A percentile compares a stretch with the other conserved stretches of the same genome.
phyloP scores from a whole-genome alignment of 2,329 filamentous ascomycete species.

The Venturia effusa region DNA sequence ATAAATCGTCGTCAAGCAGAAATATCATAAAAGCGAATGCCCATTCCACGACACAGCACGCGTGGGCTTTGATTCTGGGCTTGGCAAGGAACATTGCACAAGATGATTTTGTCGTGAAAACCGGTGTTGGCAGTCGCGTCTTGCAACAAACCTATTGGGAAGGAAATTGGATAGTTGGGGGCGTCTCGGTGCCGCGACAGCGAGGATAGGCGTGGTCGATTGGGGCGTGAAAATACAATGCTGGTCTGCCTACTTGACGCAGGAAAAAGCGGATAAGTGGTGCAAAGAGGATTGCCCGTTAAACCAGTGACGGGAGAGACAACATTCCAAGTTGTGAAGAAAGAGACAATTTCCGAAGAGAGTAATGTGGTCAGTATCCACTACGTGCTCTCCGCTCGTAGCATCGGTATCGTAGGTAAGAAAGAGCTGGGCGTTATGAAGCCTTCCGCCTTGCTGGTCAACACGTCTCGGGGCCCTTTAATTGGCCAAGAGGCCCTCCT shows the following conservation, averaged over 20 bases:
- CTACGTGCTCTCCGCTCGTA: constrained; percentile 59
- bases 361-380: constrained; percentile 64
- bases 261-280: constrained; percentile 60
- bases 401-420: constrained; percentile 48
- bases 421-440: constrained; percentile 57
- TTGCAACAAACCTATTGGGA: no score
- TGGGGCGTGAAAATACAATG: constrained; percentile 70
- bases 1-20: neutral
- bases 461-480: constrained; percentile 58
- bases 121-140: no score
- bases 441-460: constrained; percentile 50
- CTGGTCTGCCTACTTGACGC: constrained; percentile 71
- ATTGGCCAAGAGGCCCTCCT: constrained; percentile 54
- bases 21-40: neutral
- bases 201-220: no score
- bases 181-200: no score
- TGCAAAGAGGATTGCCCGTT: constrained; percentile 48
- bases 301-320: constrained; percentile 44
- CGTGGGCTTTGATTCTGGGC: constrained; percentile 54
- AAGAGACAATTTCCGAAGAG: constrained; percentile 51
- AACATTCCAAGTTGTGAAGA: constrained; percentile 56
- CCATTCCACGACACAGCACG: constrained; percentile 52
- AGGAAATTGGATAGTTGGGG: no score
- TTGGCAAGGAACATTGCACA: constrained; percentile 57
- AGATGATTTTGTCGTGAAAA: no score